These are phyloP conservation scores for Aspergillus bridgeri DNA, from an alignment of 495 filamentous ascomycete species.

Conservation along the genomic window DNA sequence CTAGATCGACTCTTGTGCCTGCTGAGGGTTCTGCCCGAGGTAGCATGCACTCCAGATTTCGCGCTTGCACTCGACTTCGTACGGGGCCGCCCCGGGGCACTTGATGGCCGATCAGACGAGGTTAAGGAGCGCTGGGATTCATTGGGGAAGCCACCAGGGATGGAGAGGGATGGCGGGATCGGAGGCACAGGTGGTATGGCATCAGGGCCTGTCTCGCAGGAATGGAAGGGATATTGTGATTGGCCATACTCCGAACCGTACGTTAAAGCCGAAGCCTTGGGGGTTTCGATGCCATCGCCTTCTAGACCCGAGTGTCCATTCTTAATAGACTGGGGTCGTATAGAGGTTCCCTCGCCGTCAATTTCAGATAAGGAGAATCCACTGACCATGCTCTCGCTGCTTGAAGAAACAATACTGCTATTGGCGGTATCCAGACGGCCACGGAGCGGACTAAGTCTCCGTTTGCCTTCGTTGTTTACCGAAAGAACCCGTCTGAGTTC, in stretches of 20 bases:
- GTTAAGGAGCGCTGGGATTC: constrained; percentile 36
- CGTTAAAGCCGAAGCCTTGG: constrained; percentile 26
- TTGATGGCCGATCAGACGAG: constrained; percentile 35
- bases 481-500: constrained; percentile 76
- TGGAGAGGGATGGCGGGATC: constrained; percentile 35
- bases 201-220: constrained; percentile 15
- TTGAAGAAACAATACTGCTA: constrained; percentile 38
- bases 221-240: constrained; percentile 5
- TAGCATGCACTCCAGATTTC: constrained; percentile 14
- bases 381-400: constrained; percentile 47
- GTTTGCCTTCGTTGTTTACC: constrained; percentile 36
- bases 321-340: constrained; percentile 25
- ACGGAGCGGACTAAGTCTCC: constrained; percentile 40
- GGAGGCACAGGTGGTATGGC: constrained; percentile 45
- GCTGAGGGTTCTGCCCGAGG: constrained; percentile 26
- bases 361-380: constrained; percentile 37
- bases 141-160: constrained; percentile 37
- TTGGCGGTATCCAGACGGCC: constrained; percentile 36
- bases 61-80: constrained; percentile 22
- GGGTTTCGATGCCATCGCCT: constrained; percentile 34
- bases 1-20: constrained; percentile 39
- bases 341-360: constrained; percentile 30
- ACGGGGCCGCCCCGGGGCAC: constrained; percentile 28
- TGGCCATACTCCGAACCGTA: constrained; percentile 10
- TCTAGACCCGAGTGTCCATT: constrained; percentile 21